These are phyloP conservation scores for Talaromyces liani DNA, from an alignment of 495 filamentous ascomycete genomes.

Conservation along the genomic window DNA sequence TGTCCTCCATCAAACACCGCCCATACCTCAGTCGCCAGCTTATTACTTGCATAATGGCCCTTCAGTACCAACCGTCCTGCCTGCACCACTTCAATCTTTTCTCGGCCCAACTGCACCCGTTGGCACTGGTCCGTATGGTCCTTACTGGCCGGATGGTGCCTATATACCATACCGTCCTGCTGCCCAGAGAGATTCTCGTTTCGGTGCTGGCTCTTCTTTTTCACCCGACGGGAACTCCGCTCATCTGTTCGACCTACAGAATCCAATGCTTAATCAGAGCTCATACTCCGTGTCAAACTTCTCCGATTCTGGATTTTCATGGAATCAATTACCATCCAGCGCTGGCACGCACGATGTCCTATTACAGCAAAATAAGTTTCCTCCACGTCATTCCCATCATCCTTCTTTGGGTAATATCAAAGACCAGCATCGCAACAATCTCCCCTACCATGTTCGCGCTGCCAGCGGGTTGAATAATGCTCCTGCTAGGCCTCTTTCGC, in stretches of 20 bases:
- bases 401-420: conserved; percentile 14
- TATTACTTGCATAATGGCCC: conserved; percentile 39
- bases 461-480: conserved; percentile 5
- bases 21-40: conserved; percentile 28
- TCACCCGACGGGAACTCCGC: conserved; percentile 13
- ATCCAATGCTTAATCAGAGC: conserved; percentile 21
- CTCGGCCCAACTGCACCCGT: conserved; percentile 68
- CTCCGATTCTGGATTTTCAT: conserved; percentile 21
- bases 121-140: conserved; percentile 62
- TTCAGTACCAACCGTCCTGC: conserved; percentile 60
- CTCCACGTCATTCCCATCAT: conserved; percentile 36
- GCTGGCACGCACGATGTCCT: conserved; percentile 20
- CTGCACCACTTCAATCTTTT: conserved; percentile 62
- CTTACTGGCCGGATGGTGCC: conserved; percentile 71
- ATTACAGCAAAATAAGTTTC: conserved; percentile 29
- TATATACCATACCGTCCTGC: conserved; percentile 69
- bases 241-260: conserved; percentile 23
- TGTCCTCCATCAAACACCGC: conserved; percentile 40
- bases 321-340: conserved; percentile 24
- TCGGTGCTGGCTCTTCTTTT: conserved; percentile 20
- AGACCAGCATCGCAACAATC: conserved; percentile 13
- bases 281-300: conserved; percentile 18
- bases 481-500: background rate
- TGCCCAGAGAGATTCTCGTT: conserved; percentile 54
- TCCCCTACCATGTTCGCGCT: conserved; percentile 28